Percentiles rank a stretch among this genome's conserved stretches.
Evolutionary conservation across 208 protist species (phyloP).

Genomic region (Crithidia bombi): DNA sequence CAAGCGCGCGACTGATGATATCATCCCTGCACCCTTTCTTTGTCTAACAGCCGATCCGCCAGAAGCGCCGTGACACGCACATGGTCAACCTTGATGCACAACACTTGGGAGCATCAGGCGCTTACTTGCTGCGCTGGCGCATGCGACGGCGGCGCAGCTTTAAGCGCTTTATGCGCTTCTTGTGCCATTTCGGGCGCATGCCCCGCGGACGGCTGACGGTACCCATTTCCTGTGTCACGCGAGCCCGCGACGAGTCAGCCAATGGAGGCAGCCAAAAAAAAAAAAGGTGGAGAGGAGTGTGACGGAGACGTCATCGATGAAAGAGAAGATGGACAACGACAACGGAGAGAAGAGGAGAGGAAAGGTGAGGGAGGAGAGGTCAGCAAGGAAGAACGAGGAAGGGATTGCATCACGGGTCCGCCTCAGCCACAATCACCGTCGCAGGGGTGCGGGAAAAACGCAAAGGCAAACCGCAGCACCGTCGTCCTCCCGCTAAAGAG

Average conservation of each 20-base stretch:
- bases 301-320: too few species aligned
- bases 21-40: neutral
- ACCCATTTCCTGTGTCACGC: slow-evolving; percentile 63
- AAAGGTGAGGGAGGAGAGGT: neutral
- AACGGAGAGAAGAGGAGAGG: neutral
- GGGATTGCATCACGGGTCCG: too few species aligned
- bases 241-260: neutral
- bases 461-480: too few species aligned
- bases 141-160: slow-evolving; percentile 87
- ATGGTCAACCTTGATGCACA: neutral
- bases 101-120: neutral
- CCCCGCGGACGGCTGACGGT: slow-evolving; percentile 85
- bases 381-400: too few species aligned
- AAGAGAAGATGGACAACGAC: too few species aligned
- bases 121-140: slow-evolving; percentile 92
- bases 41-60: neutral
- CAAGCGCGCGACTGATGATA: neutral
- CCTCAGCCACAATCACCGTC: too few species aligned
- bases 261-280: neutral
- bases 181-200: slow-evolving; percentile 93
- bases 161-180: slow-evolving; percentile 94
- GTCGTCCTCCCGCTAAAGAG: too few species aligned
- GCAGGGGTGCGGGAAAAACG: too few species aligned
- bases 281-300: slow-evolving; percentile 7
- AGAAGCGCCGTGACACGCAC: neutral